phyloP scores from a whole-genome alignment of 768 basidiomycete species.

The Termitomyces sp. region DNA sequence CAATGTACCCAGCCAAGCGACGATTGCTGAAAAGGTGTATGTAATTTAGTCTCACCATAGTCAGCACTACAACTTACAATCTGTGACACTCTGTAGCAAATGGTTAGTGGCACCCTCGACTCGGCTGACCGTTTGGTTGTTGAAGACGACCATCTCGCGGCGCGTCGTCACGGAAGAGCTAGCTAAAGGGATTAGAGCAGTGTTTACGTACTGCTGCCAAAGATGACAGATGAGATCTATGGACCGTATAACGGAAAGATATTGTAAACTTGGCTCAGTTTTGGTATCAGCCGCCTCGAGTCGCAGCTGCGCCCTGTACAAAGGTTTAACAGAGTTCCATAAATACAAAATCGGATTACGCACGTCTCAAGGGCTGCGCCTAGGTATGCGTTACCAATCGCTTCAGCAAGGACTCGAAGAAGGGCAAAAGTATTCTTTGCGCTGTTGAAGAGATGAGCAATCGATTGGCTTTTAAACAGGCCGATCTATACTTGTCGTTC shows the following conservation, averaged over 20 bases:
- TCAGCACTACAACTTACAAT: slow-evolving; percentile 45
- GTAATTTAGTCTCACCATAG: neutral
- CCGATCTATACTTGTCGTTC: slow-evolving; percentile 71
- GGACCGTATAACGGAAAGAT: slow-evolving; percentile 55
- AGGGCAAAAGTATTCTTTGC: slow-evolving; percentile 86
- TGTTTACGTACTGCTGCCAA: slow-evolving; percentile 95
- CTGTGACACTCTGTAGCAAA: slow-evolving; percentile 74
- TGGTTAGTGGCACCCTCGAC: slow-evolving; percentile 80
- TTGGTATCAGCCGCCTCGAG: slow-evolving; percentile 73
- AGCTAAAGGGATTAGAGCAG: slow-evolving; percentile 84
- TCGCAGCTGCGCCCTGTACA: slow-evolving; percentile 56
- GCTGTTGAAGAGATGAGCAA: slow-evolving; percentile 32
- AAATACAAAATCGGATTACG: slow-evolving; percentile 20
- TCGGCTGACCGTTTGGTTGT: slow-evolving; percentile 79
- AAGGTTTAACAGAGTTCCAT: slow-evolving; percentile 2
- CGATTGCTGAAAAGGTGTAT: slow-evolving; percentile 41
- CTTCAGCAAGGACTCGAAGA: slow-evolving; percentile 80
- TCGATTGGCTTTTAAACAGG: neutral
- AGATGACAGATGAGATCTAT: slow-evolving; percentile 90
- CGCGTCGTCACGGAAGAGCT: slow-evolving; percentile 80
- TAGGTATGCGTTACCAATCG: slow-evolving; percentile 76
- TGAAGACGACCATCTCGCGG: slow-evolving; percentile 90
- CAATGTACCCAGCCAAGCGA: slow-evolving; percentile 68
- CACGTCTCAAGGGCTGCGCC: slow-evolving; percentile 93
- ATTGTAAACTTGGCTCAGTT: slow-evolving; percentile 71